These are phyloP conservation scores for Rhizopogon sp. DNA, from an alignment of 768 basidiomycete genomes.

Conservation along the genomic window DNA sequence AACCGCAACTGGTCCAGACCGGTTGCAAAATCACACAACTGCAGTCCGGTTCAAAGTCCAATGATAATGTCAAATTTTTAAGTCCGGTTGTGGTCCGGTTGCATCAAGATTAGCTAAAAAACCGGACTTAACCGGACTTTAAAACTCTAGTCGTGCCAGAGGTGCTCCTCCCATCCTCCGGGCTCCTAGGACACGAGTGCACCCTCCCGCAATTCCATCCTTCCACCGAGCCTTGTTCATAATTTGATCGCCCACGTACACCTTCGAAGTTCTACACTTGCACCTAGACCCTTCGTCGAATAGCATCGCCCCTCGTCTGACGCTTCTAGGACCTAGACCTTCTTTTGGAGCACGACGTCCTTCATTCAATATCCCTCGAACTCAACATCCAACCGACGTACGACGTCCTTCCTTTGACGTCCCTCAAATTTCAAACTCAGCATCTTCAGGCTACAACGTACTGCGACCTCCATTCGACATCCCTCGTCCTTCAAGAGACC, in stretches of 20 bases:
- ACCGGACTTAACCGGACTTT: no score
- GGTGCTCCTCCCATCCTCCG: background rate
- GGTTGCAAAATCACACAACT: no score
- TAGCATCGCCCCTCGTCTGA: no score
- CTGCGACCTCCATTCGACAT: constrained; percentile 5
- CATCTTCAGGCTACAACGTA: background rate
- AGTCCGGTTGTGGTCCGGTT: no score
- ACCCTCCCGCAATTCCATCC: background rate
- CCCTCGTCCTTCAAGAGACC: background rate
- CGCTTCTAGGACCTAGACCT: no score
- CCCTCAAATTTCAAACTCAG: background rate
- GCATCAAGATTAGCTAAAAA: no score
- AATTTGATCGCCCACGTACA: constrained; percentile 12
- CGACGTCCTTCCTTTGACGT: constrained; percentile 1
- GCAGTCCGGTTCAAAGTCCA: no score
- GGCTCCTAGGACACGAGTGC: background rate
- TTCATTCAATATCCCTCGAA: background rate
- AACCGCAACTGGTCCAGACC: no score
- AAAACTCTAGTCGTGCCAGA: no score
- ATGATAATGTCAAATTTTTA: no score
- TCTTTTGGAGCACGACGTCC: no score
- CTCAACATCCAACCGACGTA: background rate
- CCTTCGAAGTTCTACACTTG: constrained; percentile 12
- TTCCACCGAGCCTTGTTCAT: constrained; percentile 9
- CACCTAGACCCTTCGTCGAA: constrained; percentile 11